Percentiles rank a stretch among this genome's conserved stretches.
phyloP scores from a whole-genome alignment of 306 rosid species.

The Quercus wislizeni region DNA sequence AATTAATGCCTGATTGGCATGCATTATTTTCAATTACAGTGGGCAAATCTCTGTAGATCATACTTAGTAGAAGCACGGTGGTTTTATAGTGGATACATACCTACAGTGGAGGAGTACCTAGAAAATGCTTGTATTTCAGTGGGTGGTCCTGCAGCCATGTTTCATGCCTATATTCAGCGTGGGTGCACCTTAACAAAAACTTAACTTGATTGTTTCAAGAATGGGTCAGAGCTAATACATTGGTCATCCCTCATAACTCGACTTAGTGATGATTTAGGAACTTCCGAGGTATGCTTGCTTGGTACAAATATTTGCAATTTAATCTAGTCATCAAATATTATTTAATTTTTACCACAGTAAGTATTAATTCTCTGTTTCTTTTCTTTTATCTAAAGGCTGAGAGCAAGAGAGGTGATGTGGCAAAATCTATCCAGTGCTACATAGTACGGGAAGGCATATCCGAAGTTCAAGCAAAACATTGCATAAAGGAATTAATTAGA shows the following conservation, averaged over 20 bases:
- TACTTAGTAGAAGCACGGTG: conserved; percentile 33
- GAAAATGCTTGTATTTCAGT: conserved; percentile 25
- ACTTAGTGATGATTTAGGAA: conserved; percentile 33
- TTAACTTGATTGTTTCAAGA: conserved; percentile 2
- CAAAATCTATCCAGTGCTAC: conserved; percentile 25
- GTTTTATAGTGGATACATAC: conserved; percentile 17
- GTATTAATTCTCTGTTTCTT: neutral
- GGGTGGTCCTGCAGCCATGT: conserved; percentile 25
- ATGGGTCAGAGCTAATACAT: conserved; percentile 17
- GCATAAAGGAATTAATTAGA: conserved; percentile 4
- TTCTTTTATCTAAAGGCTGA: conserved; percentile 10
- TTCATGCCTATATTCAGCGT: conserved; percentile 19
- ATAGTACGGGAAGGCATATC: conserved; percentile 19
- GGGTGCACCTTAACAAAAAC: neutral
- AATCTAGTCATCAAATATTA: neutral
- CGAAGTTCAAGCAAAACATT: conserved; percentile 19
- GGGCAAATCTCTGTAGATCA: conserved; percentile 29
- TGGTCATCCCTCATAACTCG: conserved; percentile 27
- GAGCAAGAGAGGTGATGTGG: conserved; percentile 32
- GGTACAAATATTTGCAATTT: neutral
- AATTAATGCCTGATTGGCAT: neutral
- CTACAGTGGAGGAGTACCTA: conserved; percentile 25
- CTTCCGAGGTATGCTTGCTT: conserved; percentile 16
- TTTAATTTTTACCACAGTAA: neutral
- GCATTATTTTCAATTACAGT: conserved; percentile 1